Base-by-base conservation (phyloP, 345 rosid genomes). In the Hirschfeldia incana region DNA sequence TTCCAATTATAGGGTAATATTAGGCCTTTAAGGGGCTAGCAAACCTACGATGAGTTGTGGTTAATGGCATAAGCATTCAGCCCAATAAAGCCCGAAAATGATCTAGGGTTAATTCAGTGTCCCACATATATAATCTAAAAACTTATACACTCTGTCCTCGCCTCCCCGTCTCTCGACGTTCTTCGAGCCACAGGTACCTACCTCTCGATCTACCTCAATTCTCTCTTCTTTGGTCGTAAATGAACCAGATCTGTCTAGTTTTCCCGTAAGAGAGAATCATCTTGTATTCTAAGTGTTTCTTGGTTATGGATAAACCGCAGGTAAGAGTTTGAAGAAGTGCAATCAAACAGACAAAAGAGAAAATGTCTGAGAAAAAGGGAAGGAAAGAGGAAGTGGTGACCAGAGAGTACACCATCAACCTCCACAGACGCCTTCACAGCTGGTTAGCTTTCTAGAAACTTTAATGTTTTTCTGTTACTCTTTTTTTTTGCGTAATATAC, bases 371-470 rank as follows among this genome's bases (percentile, higher is more conserved):
- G 73, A 87, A 84, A 11, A 81, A 85, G 46, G 87, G 87, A 67
- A 85, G 91, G 77, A 86, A 87, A 55, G 88, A 86, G 72, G 93
- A 89, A 84, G 88, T 89, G 53, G 89, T 89, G 28, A 87, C 91
- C 63, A 87, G 91, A 53, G 93, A 89, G 83, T 89, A 87, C 81
- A 89, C 89, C 66, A 78, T 89, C 77, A 87, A 89, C 84, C 87
- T 89, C 69, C 93, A 87, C 85, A 86, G 87, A 49, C 90, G 93
- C 65, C 80, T 87, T 65, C 93, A 89, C 80, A 88, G 89, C 70
- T 89, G 93, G 91, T 89, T 49, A 73, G 67, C 33, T 15, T 63
- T 46, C 36, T 42, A 34, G 21, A 34, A 44, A 59, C 12, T 9
- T 39, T 29, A 11, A 5, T 27, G 0, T 16, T 59, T 8, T 29